Base-by-base conservation (phyloP, 106 monocot genomes). In the Apostasia ramifera region DNA sequence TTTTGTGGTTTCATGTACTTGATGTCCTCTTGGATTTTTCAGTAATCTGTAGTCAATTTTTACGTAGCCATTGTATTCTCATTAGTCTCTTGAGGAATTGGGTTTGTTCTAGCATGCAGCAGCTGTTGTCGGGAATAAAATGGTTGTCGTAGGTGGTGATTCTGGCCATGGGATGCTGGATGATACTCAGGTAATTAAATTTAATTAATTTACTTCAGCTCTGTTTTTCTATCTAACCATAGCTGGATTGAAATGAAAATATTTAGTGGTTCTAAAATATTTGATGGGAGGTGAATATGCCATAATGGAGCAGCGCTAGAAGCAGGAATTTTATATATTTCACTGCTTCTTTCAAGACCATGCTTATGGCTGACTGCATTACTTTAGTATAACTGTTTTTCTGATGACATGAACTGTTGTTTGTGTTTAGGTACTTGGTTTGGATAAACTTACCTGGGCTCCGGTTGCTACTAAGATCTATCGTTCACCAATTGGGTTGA, bases 121-220 rank as follows among this genome's bases (percentile, higher is more conserved):
- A 37, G 82, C 86, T 44, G 77, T 88, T 13, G 70, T 92, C 45
- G 92, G 88, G 15, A 92, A 61, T 79, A 92, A 92, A 76, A 92
- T 97, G 95, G 82, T 97, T 62, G 86, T 92, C n/a, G 86, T 97
- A 63, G 95, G 95, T 57, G 95, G 95, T 26, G 95, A 97, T 46
- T 82, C 92, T 63, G 84, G 89, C 43, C 74, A 75, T 66, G 84
- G 84, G 70, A 73, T 92, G 61, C 72, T 97, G 49, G 86, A 87
- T 79, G 92, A 97, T 66, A 92, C 89, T 42, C 76, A 77, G 86
- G 95, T 95, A 84, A 81, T 65, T 3, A 5, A 58, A 39, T 59
- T 8, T 15, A 51, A 13, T 45, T 71, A 59, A 5, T 13, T n/a
- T 12, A 57, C 50, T 5, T 50, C 8, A 15, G 47, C 47, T 65